Percentiles rank a stretch among this genome's conserved stretches.
Conservation (phyloP, 2,329 filamentous ascomycete genomes). For the Epichloe coenophiala region DNA sequence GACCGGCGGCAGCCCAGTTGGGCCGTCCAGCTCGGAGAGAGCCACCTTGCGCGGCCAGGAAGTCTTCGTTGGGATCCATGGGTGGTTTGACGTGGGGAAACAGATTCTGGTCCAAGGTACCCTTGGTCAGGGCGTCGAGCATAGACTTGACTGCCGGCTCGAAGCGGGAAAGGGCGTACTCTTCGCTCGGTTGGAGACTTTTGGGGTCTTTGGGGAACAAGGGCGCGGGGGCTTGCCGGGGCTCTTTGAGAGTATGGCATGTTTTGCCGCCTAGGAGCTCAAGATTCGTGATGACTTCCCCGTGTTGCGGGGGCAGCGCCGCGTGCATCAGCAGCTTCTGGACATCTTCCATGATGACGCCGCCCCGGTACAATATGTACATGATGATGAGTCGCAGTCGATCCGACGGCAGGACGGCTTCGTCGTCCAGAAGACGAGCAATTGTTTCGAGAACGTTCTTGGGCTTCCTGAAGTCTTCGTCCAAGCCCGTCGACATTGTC, state of each 20-base stretch:
- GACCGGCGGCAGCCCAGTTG: conserved; percentile 80
- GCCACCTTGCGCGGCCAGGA: conserved; percentile 43
- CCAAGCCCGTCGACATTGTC: conserved; percentile 77
- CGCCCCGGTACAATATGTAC: conserved; percentile 76
- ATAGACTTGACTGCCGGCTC: conserved; percentile 71
- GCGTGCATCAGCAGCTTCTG: conserved; percentile 75
- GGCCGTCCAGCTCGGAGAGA: conserved; percentile 86
- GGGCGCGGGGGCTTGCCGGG: conserved; percentile 47
- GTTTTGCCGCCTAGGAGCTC: conserved; percentile 68
- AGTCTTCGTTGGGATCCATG: conserved; percentile 46
- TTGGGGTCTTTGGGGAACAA: conserved; percentile 59
- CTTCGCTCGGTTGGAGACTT: conserved; percentile 47
- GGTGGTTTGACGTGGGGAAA: conserved; percentile 68
- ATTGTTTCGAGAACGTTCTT: conserved; percentile 81
- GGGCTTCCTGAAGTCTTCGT: conserved; percentile 83
- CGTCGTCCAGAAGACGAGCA: conserved; percentile 78
- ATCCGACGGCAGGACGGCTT: conserved; percentile 56
- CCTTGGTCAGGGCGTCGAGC: conserved; percentile 59
- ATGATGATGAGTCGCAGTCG: conserved; percentile 74
- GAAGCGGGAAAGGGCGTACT: conserved; percentile 77
- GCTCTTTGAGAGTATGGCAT: conserved; percentile 59
- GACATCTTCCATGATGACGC: conserved; percentile 72
- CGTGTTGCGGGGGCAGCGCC: conserved; percentile 61
- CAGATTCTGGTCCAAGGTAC: conserved; percentile 47
- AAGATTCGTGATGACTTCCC: conserved; percentile 61